Percentiles rank a stretch among this genome's conserved stretches.
phyloP scores from a whole-genome alignment of 1,284 basidiomycete genomes.

The Irpex sp. region DNA sequence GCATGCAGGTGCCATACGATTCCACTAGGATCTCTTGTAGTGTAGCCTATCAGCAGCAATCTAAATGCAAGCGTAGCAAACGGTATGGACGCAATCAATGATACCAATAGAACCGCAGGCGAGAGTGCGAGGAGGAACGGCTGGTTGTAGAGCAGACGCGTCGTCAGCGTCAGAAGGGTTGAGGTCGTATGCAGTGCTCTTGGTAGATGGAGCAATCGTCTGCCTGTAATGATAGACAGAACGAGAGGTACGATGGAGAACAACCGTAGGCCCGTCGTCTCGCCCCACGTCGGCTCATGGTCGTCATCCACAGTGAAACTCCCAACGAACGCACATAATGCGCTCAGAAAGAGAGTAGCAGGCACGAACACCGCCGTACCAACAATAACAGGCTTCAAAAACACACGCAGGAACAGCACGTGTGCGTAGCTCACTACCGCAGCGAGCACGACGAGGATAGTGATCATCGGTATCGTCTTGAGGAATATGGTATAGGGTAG shows the following conservation, averaged over 20 bases:
- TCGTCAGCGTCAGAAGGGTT: slow-evolving; percentile 76
- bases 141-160: slow-evolving; percentile 70
- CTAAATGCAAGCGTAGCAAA: slow-evolving; percentile 84
- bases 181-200: slow-evolving; percentile 66
- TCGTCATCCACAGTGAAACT: slow-evolving; percentile 82
- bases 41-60: slow-evolving; percentile 70
- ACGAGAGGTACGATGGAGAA: slow-evolving; percentile 74
- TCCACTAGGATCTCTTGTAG: slow-evolving; percentile 25
- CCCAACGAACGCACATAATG: slow-evolving; percentile 84
- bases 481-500: slow-evolving; percentile 72
- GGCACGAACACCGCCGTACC: slow-evolving; percentile 79
- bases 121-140: slow-evolving; percentile 80
- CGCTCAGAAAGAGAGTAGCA: slow-evolving; percentile 72
- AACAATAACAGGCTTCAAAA: slow-evolving; percentile 78
- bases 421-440: slow-evolving; percentile 72
- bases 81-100: slow-evolving; percentile 74
- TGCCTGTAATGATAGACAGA: slow-evolving; percentile 65
- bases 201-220: slow-evolving; percentile 65
- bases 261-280: slow-evolving; percentile 78
- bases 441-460: slow-evolving; percentile 70
- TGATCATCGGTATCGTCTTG: slow-evolving; percentile 80
- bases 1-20: slow-evolving; percentile 70
- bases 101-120: slow-evolving; percentile 68
- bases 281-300: slow-evolving; percentile 68
- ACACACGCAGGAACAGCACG: slow-evolving; percentile 71